Evolutionary conservation across 2,329 filamentous ascomycete species (phyloP).

Genomic region (Elsinoe necatrix): DNA sequence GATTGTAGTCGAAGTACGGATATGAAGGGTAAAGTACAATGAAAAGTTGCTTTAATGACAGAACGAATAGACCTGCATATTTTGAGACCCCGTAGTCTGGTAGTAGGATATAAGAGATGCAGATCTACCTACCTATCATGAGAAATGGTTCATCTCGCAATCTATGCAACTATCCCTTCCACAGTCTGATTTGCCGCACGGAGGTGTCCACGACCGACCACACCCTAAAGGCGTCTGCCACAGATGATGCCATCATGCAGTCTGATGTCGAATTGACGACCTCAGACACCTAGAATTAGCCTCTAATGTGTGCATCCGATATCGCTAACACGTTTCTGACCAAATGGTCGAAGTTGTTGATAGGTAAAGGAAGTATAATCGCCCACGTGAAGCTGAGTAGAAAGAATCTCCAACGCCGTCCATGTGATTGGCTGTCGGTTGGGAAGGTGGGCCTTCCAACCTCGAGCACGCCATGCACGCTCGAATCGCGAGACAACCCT

Average conservation of each 20-base stretch:
- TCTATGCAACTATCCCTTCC: too few species aligned
- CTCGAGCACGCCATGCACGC: constrained; percentile 10
- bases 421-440: constrained; percentile 2
- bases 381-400: background rate
- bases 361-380: background rate
- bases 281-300: background rate
- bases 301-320: background rate
- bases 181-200: too few species aligned
- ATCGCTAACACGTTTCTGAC: background rate
- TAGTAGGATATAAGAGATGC: background rate
- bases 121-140: constrained; percentile 2
- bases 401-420: background rate
- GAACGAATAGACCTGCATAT: background rate
- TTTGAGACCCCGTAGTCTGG: background rate
- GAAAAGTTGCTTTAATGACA: background rate
- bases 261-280: background rate
- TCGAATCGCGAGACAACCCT: background rate
- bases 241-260: constrained; percentile 2
- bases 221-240: background rate
- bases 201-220: too few species aligned
- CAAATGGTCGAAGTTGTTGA: background rate
- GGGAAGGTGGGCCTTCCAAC: background rate
- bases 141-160: background rate
- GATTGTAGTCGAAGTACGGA: background rate
- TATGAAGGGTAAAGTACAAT: background rate